Base-by-base conservation (phyloP, 441 rosid genomes). In the Brassica balearica region DNA sequence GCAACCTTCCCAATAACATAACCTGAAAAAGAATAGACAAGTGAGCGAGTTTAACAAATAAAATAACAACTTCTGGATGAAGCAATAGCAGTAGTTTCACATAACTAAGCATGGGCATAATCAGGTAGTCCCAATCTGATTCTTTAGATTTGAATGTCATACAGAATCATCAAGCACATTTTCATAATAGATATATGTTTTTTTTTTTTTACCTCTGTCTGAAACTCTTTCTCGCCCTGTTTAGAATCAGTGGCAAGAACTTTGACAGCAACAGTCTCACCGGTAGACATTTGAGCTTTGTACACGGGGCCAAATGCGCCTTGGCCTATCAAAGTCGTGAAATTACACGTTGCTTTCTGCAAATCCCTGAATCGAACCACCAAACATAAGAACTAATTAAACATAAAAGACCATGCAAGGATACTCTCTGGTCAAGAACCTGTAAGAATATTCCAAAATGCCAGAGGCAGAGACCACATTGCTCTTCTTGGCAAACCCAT, bases 221-320 rank as follows among this genome's bases (percentile, higher is more conserved):
- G 97, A 81, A 96, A 96, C 84, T 96, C 99, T 80, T 80, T 96
- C 86, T 96, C 99, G 59, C 99, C 99, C 84, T 96, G 97, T 89
- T 90, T 94, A 59, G 99, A 96, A 87, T 94, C 93, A 55, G 97
- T 89, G 55, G 99, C 97, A 43, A 96, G 99, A 78, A 89, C 94
- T 84, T 96, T 96, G 19, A 92, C 97, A 17, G 99, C 99, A 68
- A 96, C 94, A 70, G 81, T 88, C 87, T 94, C 98, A 74, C 97
- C 96, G 3, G 94, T 88, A 11, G 92, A 85, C 96, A 94, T 91
- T 75, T 90, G 96, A 81, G 99, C 99, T 85, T 92, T 92, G 80
- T 92, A 96, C 14, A 96, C 99, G 6, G 97, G 91, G 79, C 99
- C 99, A 88, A 96, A 96, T 34, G 99, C 97, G 74, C 99, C 98